These are phyloP conservation scores for Trichoderma koningii DNA, from an alignment of 2,329 filamentous ascomycete species.

Conservation along the genomic window DNA sequence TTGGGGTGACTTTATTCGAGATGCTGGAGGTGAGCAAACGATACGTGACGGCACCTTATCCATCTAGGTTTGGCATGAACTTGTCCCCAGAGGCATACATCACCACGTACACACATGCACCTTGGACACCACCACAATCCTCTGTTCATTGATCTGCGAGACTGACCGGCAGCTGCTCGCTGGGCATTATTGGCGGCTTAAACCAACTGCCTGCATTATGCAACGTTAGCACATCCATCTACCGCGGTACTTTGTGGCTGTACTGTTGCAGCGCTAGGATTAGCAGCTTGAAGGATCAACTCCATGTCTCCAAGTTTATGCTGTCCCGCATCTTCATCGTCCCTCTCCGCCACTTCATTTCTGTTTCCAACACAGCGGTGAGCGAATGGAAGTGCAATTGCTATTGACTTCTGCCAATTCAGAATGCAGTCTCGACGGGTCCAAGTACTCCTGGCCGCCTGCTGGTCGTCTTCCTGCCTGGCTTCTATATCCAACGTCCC, in stretches of 20 bases:
- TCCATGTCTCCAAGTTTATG: not conserved
- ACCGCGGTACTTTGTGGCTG: not conserved
- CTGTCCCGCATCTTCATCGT: not conserved
- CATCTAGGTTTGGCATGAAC: too few relatives aligned
- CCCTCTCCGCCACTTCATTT: not conserved
- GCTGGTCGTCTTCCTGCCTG: slow-evolving; percentile 18
- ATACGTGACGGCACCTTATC: too few relatives aligned
- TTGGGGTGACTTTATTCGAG: too few relatives aligned
- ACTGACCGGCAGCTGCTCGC: too few relatives aligned
- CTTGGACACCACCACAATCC: too few relatives aligned
- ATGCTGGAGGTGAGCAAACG: too few relatives aligned
- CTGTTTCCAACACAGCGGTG: too few relatives aligned
- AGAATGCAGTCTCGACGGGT: slow-evolving; percentile 12
- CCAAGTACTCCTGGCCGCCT: not conserved
- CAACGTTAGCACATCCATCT: not conserved
- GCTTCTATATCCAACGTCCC: slow-evolving; percentile 28
- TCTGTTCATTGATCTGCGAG: too few relatives aligned
- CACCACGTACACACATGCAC: too few relatives aligned
- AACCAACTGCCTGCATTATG: not conserved
- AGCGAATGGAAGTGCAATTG: too few relatives aligned
- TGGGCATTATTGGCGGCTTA: too few relatives aligned
- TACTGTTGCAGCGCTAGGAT: slow-evolving; percentile 12
- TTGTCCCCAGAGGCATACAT: too few relatives aligned
- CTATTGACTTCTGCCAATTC: not conserved
- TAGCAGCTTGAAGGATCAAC: not conserved